phyloP scores from a whole-genome alignment of 495 filamentous ascomycete genomes.

The Wilcoxina mikolae region DNA sequence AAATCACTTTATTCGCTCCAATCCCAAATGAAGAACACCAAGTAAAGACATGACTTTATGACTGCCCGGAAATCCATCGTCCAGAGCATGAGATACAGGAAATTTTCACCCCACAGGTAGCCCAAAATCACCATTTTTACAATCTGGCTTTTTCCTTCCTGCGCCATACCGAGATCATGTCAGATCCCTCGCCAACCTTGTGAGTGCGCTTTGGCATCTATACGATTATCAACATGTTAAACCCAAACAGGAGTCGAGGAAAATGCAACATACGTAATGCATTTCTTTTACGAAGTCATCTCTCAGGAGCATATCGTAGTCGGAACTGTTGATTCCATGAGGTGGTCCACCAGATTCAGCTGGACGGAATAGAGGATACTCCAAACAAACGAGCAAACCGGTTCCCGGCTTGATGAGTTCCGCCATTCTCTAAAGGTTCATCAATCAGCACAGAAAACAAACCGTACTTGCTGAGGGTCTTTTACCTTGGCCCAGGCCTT shows the following conservation, averaged over 20 bases:
- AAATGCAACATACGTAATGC: slow-evolving; percentile 36
- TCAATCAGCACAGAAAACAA: slow-evolving; percentile 33
- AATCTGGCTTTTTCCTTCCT: slow-evolving; percentile 4
- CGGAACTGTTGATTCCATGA: slow-evolving; percentile 30
- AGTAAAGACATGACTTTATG: too few species aligned
- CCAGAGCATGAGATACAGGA: too few species aligned
- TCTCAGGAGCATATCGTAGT: slow-evolving; percentile 34
- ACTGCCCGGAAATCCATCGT: too few species aligned
- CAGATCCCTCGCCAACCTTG: slow-evolving; percentile 45
- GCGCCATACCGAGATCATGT: slow-evolving; percentile 44
- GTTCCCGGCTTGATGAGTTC: slow-evolving; percentile 23
- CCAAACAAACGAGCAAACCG: slow-evolving; percentile 33
- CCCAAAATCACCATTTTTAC: too few species aligned
- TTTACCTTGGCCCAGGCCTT: slow-evolving; percentile 27
- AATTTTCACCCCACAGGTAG: too few species aligned
- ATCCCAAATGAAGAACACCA: too few species aligned
- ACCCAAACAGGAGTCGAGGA: neutral
- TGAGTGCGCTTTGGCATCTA: slow-evolving; percentile 52
- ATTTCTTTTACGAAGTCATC: slow-evolving; percentile 39
- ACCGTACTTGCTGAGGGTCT: too few species aligned
- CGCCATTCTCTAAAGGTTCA: slow-evolving; percentile 35
- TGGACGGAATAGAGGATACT: slow-evolving; percentile 35
- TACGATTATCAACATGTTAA: neutral
- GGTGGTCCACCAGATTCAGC: slow-evolving; percentile 31
- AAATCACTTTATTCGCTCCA: too few species aligned